phyloP scores from a whole-genome alignment of 352 stramenopile species.

The Pythium brachiatum region DNA sequence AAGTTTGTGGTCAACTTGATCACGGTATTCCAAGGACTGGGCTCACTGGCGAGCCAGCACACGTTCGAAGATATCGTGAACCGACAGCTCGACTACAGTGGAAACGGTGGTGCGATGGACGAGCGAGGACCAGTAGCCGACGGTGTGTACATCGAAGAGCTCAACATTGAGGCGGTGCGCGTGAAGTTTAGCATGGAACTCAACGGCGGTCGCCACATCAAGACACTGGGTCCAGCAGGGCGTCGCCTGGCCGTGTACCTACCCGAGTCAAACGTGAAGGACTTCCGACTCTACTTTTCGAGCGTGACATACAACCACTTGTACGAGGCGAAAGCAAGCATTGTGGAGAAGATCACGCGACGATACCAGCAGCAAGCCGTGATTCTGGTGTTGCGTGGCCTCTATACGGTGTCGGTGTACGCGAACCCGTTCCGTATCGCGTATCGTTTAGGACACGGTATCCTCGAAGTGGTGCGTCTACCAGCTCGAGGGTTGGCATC shows the following conservation, averaged over 20 bases:
- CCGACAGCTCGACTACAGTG: constrained; percentile 66
- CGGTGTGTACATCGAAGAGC: constrained; percentile 86
- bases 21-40: constrained; percentile 85
- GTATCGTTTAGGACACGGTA: constrained; percentile 78
- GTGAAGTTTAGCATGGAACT: constrained; percentile 88
- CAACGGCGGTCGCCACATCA: constrained; percentile 80
- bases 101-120: constrained; percentile 25
- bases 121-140: constrained; percentile 33
- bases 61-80: constrained; percentile 83
- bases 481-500: constrained; percentile 76
- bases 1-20: constrained; percentile 91
- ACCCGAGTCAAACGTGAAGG: constrained; percentile 88
- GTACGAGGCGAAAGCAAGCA: constrained; percentile 73
- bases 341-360: constrained; percentile 74
- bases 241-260: constrained; percentile 76
- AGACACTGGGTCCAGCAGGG: constrained; percentile 74
- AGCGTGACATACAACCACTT: constrained; percentile 80
- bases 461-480: constrained; percentile 79
- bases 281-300: constrained; percentile 83
- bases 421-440: constrained; percentile 87
- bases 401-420: constrained; percentile 87
- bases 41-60: constrained; percentile 65
- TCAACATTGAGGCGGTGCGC: constrained; percentile 80
- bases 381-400: constrained; percentile 74
- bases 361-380: constrained; percentile 86